These are phyloP conservation scores for Aspergillus quadrilineatus DNA, from an alignment of 2,329 filamentous ascomycete genomes.

Conservation along the genomic window DNA sequence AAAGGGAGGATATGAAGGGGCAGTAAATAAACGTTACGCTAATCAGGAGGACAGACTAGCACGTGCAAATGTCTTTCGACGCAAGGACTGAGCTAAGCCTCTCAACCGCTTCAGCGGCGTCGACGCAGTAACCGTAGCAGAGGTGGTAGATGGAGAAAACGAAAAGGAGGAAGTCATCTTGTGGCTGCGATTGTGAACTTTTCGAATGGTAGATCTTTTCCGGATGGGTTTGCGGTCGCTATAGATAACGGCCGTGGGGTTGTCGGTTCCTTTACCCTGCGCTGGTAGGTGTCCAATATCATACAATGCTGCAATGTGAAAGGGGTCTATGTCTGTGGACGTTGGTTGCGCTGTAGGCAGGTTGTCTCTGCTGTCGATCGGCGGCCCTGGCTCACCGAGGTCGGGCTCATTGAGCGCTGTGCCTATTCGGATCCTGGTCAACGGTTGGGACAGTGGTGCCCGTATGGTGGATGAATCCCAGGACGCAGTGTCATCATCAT, in stretches of 20 bases:
- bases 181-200: not conserved
- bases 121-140: not conserved
- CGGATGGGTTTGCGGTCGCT: conserved; percentile 9
- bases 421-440: conserved; percentile 17
- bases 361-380: not conserved
- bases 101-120: conserved; percentile 5
- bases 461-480: conserved; percentile 13
- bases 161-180: conserved; percentile 1
- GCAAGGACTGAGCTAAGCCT: conserved; percentile 7
- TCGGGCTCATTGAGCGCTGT: conserved; percentile 26
- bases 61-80: conserved; percentile 7
- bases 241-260: conserved; percentile 12
- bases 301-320: conserved; percentile 4
- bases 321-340: not conserved
- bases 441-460: conserved; percentile 16
- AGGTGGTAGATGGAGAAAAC: not conserved
- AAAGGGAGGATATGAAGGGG: conserved; percentile 8
- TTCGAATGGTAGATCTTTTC: conserved; percentile 4
- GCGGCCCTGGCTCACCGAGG: conserved; percentile 31
- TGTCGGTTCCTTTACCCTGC: conserved; percentile 7
- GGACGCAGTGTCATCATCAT: conserved; percentile 13
- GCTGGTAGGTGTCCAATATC: conserved; percentile 4
- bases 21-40: conserved; percentile 2
- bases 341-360: not conserved
- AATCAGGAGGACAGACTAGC: conserved; percentile 6